Evolutionary conservation across 768 basidiomycete genomes (phyloP).

Genomic region (Serendipita indica): DNA sequence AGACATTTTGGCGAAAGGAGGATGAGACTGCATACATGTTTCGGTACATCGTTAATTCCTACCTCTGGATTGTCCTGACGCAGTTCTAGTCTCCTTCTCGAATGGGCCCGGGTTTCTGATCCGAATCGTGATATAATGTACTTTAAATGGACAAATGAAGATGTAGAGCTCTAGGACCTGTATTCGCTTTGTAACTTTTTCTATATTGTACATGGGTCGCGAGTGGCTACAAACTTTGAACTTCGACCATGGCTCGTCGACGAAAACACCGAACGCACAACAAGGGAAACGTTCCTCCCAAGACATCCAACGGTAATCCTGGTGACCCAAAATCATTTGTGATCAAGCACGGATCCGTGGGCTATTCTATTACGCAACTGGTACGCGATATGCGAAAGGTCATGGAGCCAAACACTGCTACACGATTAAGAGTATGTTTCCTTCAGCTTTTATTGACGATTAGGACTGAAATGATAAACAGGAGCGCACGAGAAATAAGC

Average conservation of each 20-base stretch:
- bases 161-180: background rate
- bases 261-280: constrained; percentile 73
- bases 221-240: background rate
- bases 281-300: constrained; percentile 34
- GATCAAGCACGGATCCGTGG: constrained; percentile 90
- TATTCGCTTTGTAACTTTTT: too few relatives aligned
- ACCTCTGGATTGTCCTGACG: background rate
- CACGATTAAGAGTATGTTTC: constrained; percentile 46
- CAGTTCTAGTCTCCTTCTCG: constrained; percentile 34
- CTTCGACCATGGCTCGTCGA: constrained; percentile 43
- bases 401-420: constrained; percentile 97
- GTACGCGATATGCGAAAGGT: constrained; percentile 88
- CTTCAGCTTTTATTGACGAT: too few relatives aligned
- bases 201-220: too few relatives aligned
- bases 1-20: constrained; percentile 41
- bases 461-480: constrained; percentile 30
- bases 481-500: constrained; percentile 82
- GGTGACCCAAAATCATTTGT: constrained; percentile 81
- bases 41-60: constrained; percentile 26
- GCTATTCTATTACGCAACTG: constrained; percentile 70
- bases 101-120: constrained; percentile 40
- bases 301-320: constrained; percentile 23
- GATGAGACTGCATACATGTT: constrained; percentile 47
- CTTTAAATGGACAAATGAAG: constrained; percentile 6
- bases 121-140: constrained; percentile 30